Conservation (phyloP, 768 basidiomycete genomes). For the Suillus subalutaceus region DNA sequence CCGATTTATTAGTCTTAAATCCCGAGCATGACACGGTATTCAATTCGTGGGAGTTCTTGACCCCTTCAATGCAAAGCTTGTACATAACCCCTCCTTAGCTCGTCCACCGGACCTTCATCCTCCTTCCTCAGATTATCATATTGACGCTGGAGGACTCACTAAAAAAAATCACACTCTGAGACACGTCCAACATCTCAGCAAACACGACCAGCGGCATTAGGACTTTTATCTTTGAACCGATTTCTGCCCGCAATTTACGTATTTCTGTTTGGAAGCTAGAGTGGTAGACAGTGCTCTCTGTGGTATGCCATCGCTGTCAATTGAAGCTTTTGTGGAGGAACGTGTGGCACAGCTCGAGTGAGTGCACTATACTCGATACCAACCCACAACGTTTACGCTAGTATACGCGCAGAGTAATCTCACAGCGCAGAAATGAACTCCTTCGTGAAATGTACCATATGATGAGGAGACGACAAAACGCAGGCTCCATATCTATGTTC, state of each 20-base stretch:
- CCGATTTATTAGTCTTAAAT: not conserved
- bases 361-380: slow-evolving; percentile 13
- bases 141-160: not conserved
- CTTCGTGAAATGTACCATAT: slow-evolving; percentile 73
- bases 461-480: slow-evolving; percentile 54
- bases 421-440: slow-evolving; percentile 67
- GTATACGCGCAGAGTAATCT: slow-evolving; percentile 51
- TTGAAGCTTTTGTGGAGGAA: slow-evolving; percentile 41
- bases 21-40: slow-evolving; percentile 7
- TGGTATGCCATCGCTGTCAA: slow-evolving; percentile 28
- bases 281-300: slow-evolving; percentile 6
- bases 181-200: not conserved
- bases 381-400: not conserved
- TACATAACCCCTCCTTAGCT: slow-evolving; percentile 1
- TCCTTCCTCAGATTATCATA: slow-evolving; percentile 1
- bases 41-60: slow-evolving; percentile 3
- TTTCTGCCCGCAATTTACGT: slow-evolving; percentile 6
- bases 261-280: slow-evolving; percentile 1
- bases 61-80: not conserved
- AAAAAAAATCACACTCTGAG: not conserved
- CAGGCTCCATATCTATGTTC: slow-evolving; percentile 42
- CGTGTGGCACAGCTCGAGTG: slow-evolving; percentile 39
- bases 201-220: not conserved
- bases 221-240: not conserved
- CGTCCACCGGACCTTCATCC: not conserved